phyloP scores from a whole-genome alignment of 2,329 filamentous ascomycete species.

The Diaporthe nobilis region DNA sequence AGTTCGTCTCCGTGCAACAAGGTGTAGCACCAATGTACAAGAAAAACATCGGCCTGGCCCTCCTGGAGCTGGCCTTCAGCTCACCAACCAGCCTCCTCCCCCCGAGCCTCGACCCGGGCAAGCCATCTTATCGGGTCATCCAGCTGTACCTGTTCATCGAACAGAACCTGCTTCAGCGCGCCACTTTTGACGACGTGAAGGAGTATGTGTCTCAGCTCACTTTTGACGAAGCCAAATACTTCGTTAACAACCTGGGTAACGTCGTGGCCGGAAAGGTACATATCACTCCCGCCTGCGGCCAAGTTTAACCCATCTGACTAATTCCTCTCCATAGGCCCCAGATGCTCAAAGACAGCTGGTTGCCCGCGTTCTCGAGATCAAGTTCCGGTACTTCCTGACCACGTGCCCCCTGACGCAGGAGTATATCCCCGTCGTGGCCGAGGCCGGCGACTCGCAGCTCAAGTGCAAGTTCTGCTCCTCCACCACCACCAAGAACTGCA shows the following conservation, averaged over 20 bases:
- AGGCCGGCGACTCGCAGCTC: constrained; percentile 43
- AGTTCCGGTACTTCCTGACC: constrained; percentile 60
- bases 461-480: constrained; percentile 45
- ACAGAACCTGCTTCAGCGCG: constrained; percentile 50
- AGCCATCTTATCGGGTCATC: constrained; percentile 48
- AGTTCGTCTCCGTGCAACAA: constrained; percentile 47
- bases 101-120: constrained; percentile 24
- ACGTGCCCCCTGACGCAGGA: constrained; percentile 55
- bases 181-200: constrained; percentile 63
- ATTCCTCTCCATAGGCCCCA: neutral
- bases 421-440: constrained; percentile 44
- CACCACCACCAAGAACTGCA: constrained; percentile 39
- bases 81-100: constrained; percentile 45
- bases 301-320: neutral
- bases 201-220: constrained; percentile 59
- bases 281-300: neutral
- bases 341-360: constrained; percentile 31
- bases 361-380: constrained; percentile 54
- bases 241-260: constrained; percentile 56
- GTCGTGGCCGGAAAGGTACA: constrained; percentile 52
- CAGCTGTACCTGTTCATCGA: constrained; percentile 52
- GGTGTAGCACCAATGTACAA: constrained; percentile 51
- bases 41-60: constrained; percentile 52
- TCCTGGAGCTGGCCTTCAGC: constrained; percentile 51
- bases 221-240: constrained; percentile 55